Base-by-base conservation (phyloP, 2,329 filamentous ascomycete genomes). In the Paraphaeosphaeria sporulosa region DNA sequence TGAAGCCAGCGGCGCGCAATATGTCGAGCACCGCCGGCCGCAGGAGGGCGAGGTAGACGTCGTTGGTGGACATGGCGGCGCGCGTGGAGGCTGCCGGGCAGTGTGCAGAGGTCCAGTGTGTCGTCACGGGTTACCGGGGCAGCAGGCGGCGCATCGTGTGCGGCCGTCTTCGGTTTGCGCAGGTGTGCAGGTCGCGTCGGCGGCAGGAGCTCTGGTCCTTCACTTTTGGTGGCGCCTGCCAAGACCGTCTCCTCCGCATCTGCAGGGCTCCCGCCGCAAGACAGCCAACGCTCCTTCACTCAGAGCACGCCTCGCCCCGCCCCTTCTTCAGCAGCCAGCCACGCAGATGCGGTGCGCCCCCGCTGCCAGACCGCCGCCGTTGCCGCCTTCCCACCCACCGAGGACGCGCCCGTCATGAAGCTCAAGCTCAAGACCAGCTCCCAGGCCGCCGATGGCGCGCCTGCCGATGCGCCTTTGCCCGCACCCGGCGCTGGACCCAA, bases 1-100 rank as follows among this genome's bases (percentile, higher is more conserved):
- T 92, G 81, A 96, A 98, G 75, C 94, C 94, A 25, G 93, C 90
- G 32, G 94, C 92, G 73, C 94, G 93, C 54, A 98, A 88, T 71
- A 96, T 94, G 79, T 97, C 93, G 59, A 98, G 87, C 62, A 97
- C 87, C 50, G 90, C 89, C 1, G 94, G 94, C 44, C 93, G 92
- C 59, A 98, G 85, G 64, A 97, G 89, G 62, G 91, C 90, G 78
- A 92, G 90, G 80, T 90, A 86, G 51, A 91, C 82, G 60, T 77
- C 75, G 73, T 75, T 67, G 40, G 72, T 55, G 27, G 75, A 78
- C 75, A 78, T 78, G 68, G 60, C 72, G 64, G 66, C 66, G 63
- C 42, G 32, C 23, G 23, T 25, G 34, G 40, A 15, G 54, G 19
- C 42, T 42, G 50, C 42, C n/a, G 34, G 32, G 42, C 32, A 49